phyloP scores from a whole-genome alignment of 345 rosid species.

The Kernera saxatilis region DNA sequence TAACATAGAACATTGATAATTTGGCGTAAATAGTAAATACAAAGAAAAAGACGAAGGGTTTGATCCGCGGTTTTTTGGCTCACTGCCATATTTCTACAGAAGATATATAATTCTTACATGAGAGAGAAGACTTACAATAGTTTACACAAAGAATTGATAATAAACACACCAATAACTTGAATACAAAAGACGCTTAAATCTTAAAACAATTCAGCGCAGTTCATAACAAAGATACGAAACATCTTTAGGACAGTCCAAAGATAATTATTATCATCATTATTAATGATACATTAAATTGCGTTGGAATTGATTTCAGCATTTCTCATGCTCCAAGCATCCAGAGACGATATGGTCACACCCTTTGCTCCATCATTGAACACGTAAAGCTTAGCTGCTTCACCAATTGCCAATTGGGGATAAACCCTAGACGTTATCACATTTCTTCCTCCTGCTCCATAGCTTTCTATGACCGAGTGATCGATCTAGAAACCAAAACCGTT shows the following conservation, averaged over 20 bases:
- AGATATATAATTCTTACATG: no score
- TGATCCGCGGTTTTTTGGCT: no score
- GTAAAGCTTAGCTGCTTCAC: conserved; percentile 32
- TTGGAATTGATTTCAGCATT: conserved; percentile 34
- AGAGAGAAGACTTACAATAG: no score
- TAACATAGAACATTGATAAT: neutral
- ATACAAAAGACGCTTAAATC: neutral
- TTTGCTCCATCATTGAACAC: conserved; percentile 47
- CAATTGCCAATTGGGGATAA: conserved; percentile 46
- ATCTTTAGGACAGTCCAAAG: neutral
- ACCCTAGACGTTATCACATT: conserved; percentile 56
- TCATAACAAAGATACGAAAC: neutral
- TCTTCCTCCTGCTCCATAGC: conserved; percentile 51
- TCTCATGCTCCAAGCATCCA: conserved; percentile 69
- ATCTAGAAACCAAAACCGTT: conserved; percentile 42
- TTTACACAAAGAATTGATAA: no score
- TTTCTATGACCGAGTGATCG: conserved; percentile 47
- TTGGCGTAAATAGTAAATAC: no score
- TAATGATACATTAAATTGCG: neutral
- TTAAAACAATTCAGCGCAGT: neutral
- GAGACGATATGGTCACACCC: conserved; percentile 30
- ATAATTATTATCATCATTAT: neutral
- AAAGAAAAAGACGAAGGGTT: no score
- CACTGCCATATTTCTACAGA: no score
- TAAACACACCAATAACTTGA: neutral